Evolutionary conservation across 192 early-diverging fungal species (phyloP).

Genomic region (Podila epicladia): DNA sequence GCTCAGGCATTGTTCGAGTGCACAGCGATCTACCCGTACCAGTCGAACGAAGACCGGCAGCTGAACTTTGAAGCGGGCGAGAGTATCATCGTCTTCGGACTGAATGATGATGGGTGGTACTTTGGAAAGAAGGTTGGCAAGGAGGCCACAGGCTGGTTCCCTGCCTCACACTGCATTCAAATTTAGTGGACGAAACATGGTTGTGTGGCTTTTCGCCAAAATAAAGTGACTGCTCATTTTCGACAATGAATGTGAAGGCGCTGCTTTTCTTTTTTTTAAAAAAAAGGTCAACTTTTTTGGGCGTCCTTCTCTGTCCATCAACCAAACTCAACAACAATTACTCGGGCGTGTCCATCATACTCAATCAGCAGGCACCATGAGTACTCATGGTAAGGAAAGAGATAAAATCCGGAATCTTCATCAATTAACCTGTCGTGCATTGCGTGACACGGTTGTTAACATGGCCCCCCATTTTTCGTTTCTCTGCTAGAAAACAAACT

Average conservation of each 20-base stretch:
- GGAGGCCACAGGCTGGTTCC: conserved; percentile 41
- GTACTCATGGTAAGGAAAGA: background rate
- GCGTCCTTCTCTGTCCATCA: background rate
- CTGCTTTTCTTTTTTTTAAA: background rate
- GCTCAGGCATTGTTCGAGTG: conserved; percentile 50
- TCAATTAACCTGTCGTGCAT: too few species aligned
- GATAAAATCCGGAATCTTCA: too few species aligned
- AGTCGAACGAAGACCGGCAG: conserved; percentile 32
- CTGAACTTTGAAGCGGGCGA: conserved; percentile 50
- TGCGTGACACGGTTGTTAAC: too few species aligned
- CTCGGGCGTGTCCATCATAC: too few species aligned
- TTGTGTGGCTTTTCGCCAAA: too few species aligned
- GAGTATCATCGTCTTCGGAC: conserved; percentile 46
- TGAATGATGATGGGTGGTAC: conserved; percentile 50
- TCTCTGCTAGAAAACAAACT: conserved; percentile 29
- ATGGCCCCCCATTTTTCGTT: background rate
- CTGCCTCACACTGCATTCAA: conserved; percentile 41
- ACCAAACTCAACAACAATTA: background rate
- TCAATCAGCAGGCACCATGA: background rate
- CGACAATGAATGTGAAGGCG: too few species aligned
- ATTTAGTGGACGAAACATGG: conserved; percentile 11
- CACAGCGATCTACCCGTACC: conserved; percentile 42
- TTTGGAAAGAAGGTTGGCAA: conserved; percentile 53
- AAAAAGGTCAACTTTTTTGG: background rate
- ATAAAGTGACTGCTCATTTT: too few species aligned